Evolutionary conservation across 345 rosid species (phyloP).

Genomic region (Angophora floribunda): DNA sequence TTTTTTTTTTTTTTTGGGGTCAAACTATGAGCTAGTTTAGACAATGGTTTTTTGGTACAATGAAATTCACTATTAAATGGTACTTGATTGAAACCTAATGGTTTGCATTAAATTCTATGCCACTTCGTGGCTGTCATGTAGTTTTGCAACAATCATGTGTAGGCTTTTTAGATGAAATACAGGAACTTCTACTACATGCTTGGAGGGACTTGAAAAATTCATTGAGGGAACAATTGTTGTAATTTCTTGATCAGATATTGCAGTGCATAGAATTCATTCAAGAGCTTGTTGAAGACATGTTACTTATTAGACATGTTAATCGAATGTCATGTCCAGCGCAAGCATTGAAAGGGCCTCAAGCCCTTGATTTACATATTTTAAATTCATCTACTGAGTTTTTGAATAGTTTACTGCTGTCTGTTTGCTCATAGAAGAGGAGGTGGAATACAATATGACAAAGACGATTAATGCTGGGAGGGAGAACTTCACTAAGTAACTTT

Average conservation of each 20-base stretch:
- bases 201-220: background rate
- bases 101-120: accelerated
- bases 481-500: too few relatives aligned
- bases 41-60: accelerated
- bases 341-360: background rate
- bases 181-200: background rate
- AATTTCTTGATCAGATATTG: background rate
- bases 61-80: background rate
- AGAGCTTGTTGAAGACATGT: background rate
- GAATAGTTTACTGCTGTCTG: background rate
- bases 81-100: background rate
- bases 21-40: background rate
- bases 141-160: background rate
- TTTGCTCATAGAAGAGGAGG: background rate
- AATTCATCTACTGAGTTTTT: background rate
- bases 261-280: background rate
- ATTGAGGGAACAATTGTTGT: background rate
- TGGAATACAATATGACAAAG: background rate
- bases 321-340: background rate
- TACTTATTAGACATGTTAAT: background rate
- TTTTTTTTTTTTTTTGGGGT: background rate
- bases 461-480: background rate
- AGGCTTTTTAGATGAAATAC: background rate
- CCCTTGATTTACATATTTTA: accelerated
- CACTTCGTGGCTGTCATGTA: background rate